phyloP scores from a whole-genome alignment of 768 basidiomycete species.

The Boletus tylopilopsis region DNA sequence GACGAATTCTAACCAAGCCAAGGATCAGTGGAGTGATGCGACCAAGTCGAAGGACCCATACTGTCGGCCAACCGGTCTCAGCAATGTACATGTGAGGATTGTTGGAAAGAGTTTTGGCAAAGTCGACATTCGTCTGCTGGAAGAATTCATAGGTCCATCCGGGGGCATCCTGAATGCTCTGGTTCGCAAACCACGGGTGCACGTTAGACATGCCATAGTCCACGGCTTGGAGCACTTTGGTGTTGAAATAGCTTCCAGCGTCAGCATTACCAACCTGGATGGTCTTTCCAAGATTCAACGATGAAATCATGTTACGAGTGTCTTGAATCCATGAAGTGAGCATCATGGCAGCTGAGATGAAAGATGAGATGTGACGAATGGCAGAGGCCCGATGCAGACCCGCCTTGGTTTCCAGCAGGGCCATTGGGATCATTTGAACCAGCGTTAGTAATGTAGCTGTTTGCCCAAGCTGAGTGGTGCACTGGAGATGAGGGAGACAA shows the following conservation, averaged over 20 bases:
- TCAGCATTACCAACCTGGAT: slow-evolving; percentile 79
- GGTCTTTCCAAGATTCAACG: slow-evolving; percentile 53
- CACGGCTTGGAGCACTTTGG: slow-evolving; percentile 52
- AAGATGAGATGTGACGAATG: background rate
- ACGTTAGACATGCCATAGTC: slow-evolving; percentile 89
- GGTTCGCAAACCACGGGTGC: slow-evolving; percentile 92
- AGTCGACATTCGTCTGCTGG: slow-evolving; percentile 53
- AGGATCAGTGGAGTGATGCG: background rate
- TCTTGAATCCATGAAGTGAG: slow-evolving; percentile 66
- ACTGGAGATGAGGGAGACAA: background rate
- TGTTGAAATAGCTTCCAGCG: slow-evolving; percentile 84
- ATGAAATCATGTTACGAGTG: slow-evolving; percentile 52
- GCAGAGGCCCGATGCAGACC: background rate
- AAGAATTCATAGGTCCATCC: slow-evolving; percentile 85
- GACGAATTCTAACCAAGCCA: slow-evolving; percentile 49
- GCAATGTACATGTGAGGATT: slow-evolving; percentile 85
- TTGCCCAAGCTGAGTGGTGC: slow-evolving; percentile 1
- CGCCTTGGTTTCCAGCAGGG: slow-evolving; percentile 46
- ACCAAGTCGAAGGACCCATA: slow-evolving; percentile 28
- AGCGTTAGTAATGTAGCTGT: slow-evolving; percentile 55
- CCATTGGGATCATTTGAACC: slow-evolving; percentile 54
- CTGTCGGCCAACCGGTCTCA: slow-evolving; percentile 88
- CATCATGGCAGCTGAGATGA: slow-evolving; percentile 48
- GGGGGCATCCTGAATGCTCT: slow-evolving; percentile 61
- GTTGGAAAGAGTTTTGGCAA: slow-evolving; percentile 60